Percentiles rank a stretch among this genome's conserved stretches.
Conservation (phyloP, 441 rosid species). For the Gossypium lobatum region DNA sequence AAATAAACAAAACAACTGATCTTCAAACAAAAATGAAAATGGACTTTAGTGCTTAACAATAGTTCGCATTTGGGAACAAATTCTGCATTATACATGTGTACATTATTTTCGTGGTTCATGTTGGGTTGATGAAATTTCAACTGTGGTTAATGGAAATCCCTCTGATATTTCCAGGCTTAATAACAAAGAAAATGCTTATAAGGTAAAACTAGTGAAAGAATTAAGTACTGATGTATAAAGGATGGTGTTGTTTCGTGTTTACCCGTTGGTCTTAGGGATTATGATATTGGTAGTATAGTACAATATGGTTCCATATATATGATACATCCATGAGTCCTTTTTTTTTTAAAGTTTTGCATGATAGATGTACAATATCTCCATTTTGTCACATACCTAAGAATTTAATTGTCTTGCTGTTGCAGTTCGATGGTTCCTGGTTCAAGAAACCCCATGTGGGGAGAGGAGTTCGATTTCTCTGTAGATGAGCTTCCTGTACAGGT, state of each 20-base stretch:
- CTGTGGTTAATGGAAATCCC: no score
- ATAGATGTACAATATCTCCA: background rate
- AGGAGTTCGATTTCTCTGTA: constrained; percentile 86
- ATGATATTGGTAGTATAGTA: background rate
- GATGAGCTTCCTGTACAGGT: constrained; percentile 96
- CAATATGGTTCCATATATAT: background rate
- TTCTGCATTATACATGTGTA: background rate
- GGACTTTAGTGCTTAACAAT: background rate
- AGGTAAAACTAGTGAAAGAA: background rate
- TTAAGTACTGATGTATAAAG: background rate
- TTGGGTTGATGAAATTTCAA: background rate
- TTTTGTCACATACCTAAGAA: background rate
- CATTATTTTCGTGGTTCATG: background rate
- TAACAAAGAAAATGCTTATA: background rate
- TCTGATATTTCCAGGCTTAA: background rate
- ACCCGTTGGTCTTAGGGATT: background rate
- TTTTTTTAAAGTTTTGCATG: background rate
- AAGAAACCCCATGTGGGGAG: constrained; percentile 99
- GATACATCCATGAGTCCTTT: background rate
- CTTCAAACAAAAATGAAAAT: background rate
- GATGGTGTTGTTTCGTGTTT: background rate
- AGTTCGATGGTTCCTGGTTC: constrained; percentile 99
- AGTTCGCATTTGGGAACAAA: background rate
- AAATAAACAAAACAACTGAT: background rate
- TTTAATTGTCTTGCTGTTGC: constrained; percentile 17